Conservation (phyloP, 306 rosid genomes). For the Gastrolobium villosum region DNA sequence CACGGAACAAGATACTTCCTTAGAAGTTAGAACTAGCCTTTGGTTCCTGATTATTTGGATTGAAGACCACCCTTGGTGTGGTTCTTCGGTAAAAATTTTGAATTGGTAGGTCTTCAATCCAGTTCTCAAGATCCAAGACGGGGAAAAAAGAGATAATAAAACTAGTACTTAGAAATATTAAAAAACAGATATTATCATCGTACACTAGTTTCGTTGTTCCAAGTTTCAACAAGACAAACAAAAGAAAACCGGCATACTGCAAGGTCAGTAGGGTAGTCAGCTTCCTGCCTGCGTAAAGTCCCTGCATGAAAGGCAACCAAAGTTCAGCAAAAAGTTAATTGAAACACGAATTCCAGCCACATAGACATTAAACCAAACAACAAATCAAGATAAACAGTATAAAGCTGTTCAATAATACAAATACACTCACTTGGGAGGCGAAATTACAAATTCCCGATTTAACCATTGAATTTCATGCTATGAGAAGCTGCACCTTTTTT, state of each 20-base stretch:
- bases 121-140: no score
- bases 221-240: slow-evolving; percentile 42
- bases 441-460: slow-evolving; percentile 5
- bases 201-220: slow-evolving; percentile 36
- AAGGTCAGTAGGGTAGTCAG: slow-evolving; percentile 53
- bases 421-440: slow-evolving; percentile 29
- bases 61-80: no score
- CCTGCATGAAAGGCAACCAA: slow-evolving; percentile 47
- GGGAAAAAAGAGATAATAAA: not conserved
- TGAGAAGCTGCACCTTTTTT: slow-evolving; percentile 33
- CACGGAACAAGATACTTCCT: not conserved
- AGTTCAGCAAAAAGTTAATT: slow-evolving; percentile 13
- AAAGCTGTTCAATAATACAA: slow-evolving; percentile 12
- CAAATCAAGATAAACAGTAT: slow-evolving; percentile 6
- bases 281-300: slow-evolving; percentile 50
- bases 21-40: not conserved
- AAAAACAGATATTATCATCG: slow-evolving; percentile 36
- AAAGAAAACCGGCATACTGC: slow-evolving; percentile 42
- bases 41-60: no score
- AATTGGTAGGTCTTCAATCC: no score
- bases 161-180: slow-evolving; percentile 19
- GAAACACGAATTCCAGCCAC: slow-evolving; percentile 21
- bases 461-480: slow-evolving; percentile 20
- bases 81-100: no score
- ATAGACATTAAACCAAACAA: not conserved